A percentile compares a stretch with the other conserved stretches of the same genome.
phyloP scores from a whole-genome alignment of 768 basidiomycete species.

The Imleria badia region DNA sequence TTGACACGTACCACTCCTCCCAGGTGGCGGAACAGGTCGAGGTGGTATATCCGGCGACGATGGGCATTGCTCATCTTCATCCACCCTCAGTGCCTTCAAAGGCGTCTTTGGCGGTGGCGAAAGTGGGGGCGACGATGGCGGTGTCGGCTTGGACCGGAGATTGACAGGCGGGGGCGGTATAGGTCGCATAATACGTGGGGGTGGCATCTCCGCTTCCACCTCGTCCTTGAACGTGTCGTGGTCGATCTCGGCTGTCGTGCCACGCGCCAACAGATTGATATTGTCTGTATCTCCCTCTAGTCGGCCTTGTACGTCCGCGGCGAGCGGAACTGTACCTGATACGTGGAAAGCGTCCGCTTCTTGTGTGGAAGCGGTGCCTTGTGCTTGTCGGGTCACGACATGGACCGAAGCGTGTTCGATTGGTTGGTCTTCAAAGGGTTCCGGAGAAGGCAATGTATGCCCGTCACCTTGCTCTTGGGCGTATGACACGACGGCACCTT shows the following conservation, averaged over 20 bases:
- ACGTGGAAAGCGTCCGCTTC: neutral
- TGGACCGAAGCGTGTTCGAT: neutral
- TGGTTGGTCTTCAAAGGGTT: constrained; percentile 8
- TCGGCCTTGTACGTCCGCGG: neutral
- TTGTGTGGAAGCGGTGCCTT: constrained; percentile 1
- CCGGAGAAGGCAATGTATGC: neutral
- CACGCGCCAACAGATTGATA: neutral
- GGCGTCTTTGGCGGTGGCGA: constrained; percentile 16
- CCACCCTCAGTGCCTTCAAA: constrained; percentile 11
- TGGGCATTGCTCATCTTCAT: constrained; percentile 26
- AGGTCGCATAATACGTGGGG: constrained; percentile 32
- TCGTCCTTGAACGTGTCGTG: constrained; percentile 7
- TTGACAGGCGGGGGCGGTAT: constrained; percentile 35
- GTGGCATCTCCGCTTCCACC: constrained; percentile 28
- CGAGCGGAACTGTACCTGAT: neutral
- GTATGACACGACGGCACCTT: constrained; percentile 14
- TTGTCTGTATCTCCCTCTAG: neutral
- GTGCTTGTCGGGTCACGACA: neutral
- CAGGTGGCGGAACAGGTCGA: constrained; percentile 30
- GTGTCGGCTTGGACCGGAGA: constrained; percentile 20
- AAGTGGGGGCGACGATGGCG: constrained; percentile 15
- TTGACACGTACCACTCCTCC: constrained; percentile 26
- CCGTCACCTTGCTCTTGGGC: constrained; percentile 14
- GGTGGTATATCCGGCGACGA: constrained; percentile 32
- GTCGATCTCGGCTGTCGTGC: constrained; percentile 5